Evolutionary conservation across 345 rosid genomes (phyloP).

Genomic region (Salix exigua): DNA sequence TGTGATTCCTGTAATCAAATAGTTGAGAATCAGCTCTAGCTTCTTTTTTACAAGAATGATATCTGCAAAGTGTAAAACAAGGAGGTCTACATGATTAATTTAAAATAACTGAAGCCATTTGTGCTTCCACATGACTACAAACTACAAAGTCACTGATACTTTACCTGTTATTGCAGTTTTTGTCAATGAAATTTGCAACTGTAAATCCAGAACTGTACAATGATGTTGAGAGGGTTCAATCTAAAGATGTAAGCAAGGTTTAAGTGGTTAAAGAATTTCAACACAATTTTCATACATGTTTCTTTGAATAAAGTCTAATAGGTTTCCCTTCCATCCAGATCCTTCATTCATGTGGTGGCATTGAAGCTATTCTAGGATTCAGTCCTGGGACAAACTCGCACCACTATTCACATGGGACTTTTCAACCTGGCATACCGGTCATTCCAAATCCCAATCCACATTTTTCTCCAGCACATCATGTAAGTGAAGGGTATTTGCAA

Average conservation of each 20-base stretch:
- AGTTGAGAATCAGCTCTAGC: neutral
- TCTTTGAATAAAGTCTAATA: constrained; percentile 12
- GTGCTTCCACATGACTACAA: neutral
- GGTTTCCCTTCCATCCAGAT: constrained; percentile 34
- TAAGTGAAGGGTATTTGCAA: constrained; percentile 14
- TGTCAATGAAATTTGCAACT: constrained; percentile 96
- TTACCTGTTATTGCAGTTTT: constrained; percentile 52
- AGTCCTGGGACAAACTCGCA: constrained; percentile 42
- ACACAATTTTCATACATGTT: constrained; percentile 1
- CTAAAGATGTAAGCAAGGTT: constrained; percentile 68
- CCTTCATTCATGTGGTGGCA: constrained; percentile 53
- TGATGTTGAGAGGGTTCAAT: constrained; percentile 59
- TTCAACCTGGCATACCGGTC: constrained; percentile 47
- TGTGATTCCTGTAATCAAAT: neutral
- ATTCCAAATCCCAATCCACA: constrained; percentile 48
- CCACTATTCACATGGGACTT: constrained; percentile 37
- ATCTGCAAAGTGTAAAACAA: neutral
- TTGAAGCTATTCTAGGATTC: constrained; percentile 41
- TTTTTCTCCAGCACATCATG: constrained; percentile 61
- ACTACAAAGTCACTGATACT: neutral
- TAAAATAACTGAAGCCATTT: neutral
- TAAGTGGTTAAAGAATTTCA: neutral
- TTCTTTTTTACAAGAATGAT: neutral
- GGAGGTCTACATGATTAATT: neutral
- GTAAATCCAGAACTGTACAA: constrained; percentile 75